Conservation (phyloP, 495 filamentous ascomycete species). For the Penicillium cosmopolitanum region DNA sequence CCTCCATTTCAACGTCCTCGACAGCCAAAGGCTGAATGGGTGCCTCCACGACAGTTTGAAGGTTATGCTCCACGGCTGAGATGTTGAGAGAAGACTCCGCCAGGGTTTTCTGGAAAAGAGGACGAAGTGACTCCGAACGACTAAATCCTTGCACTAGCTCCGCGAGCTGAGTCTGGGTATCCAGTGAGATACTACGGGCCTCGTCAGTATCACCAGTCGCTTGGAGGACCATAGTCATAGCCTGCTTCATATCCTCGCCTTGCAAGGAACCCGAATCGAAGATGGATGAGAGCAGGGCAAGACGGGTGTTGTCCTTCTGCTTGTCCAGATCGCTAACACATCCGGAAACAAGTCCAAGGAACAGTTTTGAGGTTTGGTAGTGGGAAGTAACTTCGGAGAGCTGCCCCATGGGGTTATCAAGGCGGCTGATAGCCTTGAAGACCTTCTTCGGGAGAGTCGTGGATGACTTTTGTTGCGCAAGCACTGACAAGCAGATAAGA, state of each 20-base stretch:
- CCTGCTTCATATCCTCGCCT: constrained; percentile 60
- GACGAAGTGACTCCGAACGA: constrained; percentile 54
- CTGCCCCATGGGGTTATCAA: constrained; percentile 59
- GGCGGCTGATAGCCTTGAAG: constrained; percentile 67
- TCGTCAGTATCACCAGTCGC: constrained; percentile 37
- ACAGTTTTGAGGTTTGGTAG: constrained; percentile 71
- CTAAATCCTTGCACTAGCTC: constrained; percentile 64
- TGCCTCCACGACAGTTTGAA: constrained; percentile 66
- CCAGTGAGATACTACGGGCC: constrained; percentile 44
- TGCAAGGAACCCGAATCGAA: constrained; percentile 64
- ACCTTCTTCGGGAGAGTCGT: constrained; percentile 63
- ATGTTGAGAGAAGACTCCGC: constrained; percentile 66
- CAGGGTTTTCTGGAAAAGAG: constrained; percentile 61
- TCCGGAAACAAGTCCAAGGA: constrained; percentile 71
- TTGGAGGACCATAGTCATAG: constrained; percentile 64
- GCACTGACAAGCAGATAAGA: constrained; percentile 77
- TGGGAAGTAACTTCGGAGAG: constrained; percentile 64
- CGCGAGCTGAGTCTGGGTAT: constrained; percentile 64
- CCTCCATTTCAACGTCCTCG: constrained; percentile 59
- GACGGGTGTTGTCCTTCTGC: constrained; percentile 57
- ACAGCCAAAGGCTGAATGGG: constrained; percentile 35
- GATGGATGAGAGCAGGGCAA: constrained; percentile 61
- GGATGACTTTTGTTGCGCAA: constrained; percentile 73
- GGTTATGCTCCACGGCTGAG: constrained; percentile 67
- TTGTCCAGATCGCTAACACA: constrained; percentile 66